Conservation (phyloP, 257 asterid species). For the Solanum habrochaites region DNA sequence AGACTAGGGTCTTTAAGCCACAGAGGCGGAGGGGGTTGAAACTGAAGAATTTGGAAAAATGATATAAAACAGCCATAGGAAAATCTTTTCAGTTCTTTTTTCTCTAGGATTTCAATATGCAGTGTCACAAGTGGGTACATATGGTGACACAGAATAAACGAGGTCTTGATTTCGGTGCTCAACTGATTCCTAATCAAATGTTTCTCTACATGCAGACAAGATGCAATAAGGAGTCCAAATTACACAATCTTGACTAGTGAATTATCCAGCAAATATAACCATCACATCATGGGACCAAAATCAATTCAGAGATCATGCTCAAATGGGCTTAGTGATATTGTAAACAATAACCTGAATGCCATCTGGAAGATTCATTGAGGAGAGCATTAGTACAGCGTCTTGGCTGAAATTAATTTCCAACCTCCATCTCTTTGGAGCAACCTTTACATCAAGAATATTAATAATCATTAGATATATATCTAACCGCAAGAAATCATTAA, state of each 20-base stretch:
- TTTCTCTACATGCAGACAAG: neutral
- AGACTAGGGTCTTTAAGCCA: neutral
- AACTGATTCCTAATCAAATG: neutral
- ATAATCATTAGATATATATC: neutral
- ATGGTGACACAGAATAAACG: neutral
- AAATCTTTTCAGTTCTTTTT: neutral
- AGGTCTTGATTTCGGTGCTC: neutral
- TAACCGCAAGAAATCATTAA: neutral
- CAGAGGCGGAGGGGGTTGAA: neutral
- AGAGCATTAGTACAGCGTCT: constrained; percentile 93
- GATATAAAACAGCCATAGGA: neutral
- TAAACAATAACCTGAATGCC: constrained; percentile 71
- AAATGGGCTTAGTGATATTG: neutral
- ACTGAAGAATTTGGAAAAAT: neutral
- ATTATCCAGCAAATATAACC: neutral
- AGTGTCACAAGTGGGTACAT: neutral
- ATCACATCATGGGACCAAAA: neutral
- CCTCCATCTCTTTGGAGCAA: constrained; percentile 94
- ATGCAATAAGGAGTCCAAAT: neutral
- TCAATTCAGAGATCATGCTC: neutral
- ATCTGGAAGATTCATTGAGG: constrained; percentile 91
- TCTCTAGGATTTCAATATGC: neutral
- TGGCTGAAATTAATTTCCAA: constrained; percentile 83
- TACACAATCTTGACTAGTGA: neutral
- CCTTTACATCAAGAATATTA: constrained; percentile 25